Evolutionary conservation across 2,329 filamentous ascomycete genomes (phyloP).

Genomic region (Didymosphaeria variabile): DNA sequence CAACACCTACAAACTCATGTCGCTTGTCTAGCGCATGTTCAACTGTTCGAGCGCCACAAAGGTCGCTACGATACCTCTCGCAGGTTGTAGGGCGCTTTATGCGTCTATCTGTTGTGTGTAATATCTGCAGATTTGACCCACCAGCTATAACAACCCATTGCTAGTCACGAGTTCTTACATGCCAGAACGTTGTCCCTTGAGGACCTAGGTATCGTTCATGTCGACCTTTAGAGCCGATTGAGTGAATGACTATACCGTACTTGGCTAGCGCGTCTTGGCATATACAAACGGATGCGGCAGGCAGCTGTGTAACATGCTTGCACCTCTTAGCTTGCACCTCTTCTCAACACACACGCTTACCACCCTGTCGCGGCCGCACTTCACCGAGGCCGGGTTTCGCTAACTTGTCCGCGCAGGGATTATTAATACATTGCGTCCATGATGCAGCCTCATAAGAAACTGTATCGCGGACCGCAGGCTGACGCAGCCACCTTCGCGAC

Average conservation of each 20-base stretch:
- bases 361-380: background rate
- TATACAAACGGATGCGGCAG: slow-evolving; percentile 3
- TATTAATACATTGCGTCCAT: background rate
- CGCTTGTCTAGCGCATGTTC: too few relatives aligned
- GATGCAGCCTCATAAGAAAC: background rate
- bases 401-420: background rate
- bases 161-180: background rate
- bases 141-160: background rate
- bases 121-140: too few relatives aligned
- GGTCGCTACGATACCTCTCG: too few relatives aligned
- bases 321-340: background rate
- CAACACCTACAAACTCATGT: too few relatives aligned
- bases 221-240: background rate
- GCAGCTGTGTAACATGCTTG: slow-evolving; percentile 7
- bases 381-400: background rate
- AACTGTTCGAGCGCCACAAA: too few relatives aligned
- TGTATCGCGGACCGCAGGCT: background rate
- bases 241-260: background rate
- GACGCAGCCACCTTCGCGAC: slow-evolving; percentile 25
- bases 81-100: too few relatives aligned
- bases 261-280: slow-evolving; percentile 8
- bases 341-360: background rate
- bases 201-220: background rate
- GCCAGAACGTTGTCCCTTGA: background rate
- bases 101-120: too few relatives aligned